These are phyloP conservation scores for Candida odintsovae DNA, from an alignment of 805 yeast genomes.

Conservation along the genomic window DNA sequence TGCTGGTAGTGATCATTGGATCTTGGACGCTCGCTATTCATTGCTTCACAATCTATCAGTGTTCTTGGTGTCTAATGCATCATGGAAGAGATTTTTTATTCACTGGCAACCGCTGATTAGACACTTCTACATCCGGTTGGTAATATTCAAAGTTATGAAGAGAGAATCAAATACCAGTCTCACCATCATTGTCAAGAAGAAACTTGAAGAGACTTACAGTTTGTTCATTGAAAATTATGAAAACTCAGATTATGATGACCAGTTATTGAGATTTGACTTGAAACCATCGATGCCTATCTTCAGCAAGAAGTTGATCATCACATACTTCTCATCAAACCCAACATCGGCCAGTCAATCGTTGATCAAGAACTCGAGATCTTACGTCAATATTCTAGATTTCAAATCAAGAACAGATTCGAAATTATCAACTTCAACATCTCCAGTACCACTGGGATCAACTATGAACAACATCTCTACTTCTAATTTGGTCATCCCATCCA, in stretches of 20 bases:
- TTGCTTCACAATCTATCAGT: constrained; percentile 42
- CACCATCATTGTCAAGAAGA: constrained; percentile 1
- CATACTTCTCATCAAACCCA: constrained; percentile 15
- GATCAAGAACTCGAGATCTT: constrained; percentile 2
- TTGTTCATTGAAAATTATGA: not conserved
- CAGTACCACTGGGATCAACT: not conserved
- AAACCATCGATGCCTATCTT: constrained; percentile 33
- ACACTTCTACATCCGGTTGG: constrained; percentile 56
- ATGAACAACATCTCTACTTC: constrained; percentile 10
- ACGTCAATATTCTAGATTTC: constrained; percentile 5
- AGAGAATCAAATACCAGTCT: constrained; percentile 1
- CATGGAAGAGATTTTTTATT: constrained; percentile 55
- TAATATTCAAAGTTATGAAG: constrained; percentile 55
- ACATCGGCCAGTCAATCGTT: not conserved
- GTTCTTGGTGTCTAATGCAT: constrained; percentile 46
- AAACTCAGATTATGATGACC: not conserved
- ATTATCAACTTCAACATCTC: not conserved
- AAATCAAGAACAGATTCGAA: not conserved
- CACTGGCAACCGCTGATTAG: constrained; percentile 82
- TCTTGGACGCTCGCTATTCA: constrained; percentile 31
- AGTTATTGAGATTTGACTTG: constrained; percentile 6
- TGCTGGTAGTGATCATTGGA: constrained; percentile 30
- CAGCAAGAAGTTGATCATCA: constrained; percentile 44
- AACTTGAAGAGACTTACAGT: constrained; percentile 5
- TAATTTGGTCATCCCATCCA: constrained; percentile 8